These are phyloP conservation scores for Suhomyces faveliae DNA, from an alignment of 805 yeast species.

Conservation along the genomic window DNA sequence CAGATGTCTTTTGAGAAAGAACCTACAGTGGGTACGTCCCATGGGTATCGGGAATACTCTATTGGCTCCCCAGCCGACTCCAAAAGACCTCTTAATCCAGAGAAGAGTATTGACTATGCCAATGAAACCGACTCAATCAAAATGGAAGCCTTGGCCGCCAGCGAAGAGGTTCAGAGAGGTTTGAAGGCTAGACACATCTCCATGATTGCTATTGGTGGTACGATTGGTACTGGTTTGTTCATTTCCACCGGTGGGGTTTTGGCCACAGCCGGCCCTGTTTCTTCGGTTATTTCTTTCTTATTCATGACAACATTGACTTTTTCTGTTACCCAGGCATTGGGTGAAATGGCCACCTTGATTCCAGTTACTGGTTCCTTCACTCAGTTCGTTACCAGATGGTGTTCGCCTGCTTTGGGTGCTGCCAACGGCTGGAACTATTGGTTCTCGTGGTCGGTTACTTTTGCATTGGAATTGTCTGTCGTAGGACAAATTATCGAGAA, in stretches of 20 bases:
- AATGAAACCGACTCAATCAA: slow-evolving; percentile 15
- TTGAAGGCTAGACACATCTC: slow-evolving; percentile 67
- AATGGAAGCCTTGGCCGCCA: slow-evolving; percentile 4
- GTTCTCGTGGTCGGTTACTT: slow-evolving; percentile 77
- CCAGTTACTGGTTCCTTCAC: slow-evolving; percentile 70
- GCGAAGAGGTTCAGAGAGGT: slow-evolving; percentile 50
- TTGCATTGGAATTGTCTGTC: slow-evolving; percentile 70
- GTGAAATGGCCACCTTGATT: slow-evolving; percentile 79
- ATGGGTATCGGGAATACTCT: slow-evolving; percentile 3
- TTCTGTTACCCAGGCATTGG: slow-evolving; percentile 67
- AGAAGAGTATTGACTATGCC: slow-evolving; percentile 19
- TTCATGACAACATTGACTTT: slow-evolving; percentile 67
- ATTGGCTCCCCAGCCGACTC: slow-evolving; percentile 7
- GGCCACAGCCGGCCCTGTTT: slow-evolving; percentile 64
- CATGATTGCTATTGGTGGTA: slow-evolving; percentile 78
- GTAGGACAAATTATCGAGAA: slow-evolving; percentile 63
- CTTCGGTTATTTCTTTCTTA: slow-evolving; percentile 59
- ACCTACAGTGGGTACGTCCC: slow-evolving; percentile 12
- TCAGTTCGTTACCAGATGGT: slow-evolving; percentile 65
- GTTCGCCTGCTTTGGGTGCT: slow-evolving; percentile 70
- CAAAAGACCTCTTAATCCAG: slow-evolving; percentile 9
- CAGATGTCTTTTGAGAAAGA: slow-evolving; percentile 14
- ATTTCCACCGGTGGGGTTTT: slow-evolving; percentile 61
- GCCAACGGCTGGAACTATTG: slow-evolving; percentile 73
- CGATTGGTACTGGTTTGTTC: slow-evolving; percentile 77